Percentiles rank a stretch among this genome's conserved stretches.
Evolutionary conservation across 805 yeast genomes (phyloP).

Genomic region (Schwanniomyces sp.): DNA sequence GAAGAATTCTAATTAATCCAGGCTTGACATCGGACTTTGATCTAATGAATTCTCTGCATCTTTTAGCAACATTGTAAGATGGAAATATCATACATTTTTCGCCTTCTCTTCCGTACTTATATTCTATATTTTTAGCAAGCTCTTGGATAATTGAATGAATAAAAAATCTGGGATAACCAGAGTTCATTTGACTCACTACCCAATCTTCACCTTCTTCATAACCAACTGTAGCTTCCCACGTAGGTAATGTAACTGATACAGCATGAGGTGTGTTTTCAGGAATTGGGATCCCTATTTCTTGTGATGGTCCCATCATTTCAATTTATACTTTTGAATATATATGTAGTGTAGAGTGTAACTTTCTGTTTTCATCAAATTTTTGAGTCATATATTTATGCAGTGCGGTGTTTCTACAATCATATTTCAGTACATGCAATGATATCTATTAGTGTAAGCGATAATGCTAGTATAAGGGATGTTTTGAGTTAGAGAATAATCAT

Average conservation of each 20-base stretch:
- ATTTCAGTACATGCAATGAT: background rate
- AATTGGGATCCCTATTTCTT: constrained; percentile 75
- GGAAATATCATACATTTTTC: constrained; percentile 80
- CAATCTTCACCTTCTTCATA: constrained; percentile 88
- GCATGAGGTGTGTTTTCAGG: constrained; percentile 92
- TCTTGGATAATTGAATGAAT: constrained; percentile 64
- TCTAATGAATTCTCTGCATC: constrained; percentile 79
- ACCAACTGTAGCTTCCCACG: constrained; percentile 91
- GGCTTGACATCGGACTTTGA: constrained; percentile 32
- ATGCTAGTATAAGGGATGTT: background rate
- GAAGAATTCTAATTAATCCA: constrained; percentile 58
- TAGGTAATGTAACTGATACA: constrained; percentile 90
- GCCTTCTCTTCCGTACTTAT: constrained; percentile 75
- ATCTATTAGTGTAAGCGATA: background rate
- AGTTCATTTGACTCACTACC: constrained; percentile 72
- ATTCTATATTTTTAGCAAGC: constrained; percentile 52
- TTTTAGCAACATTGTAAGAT: constrained; percentile 71
- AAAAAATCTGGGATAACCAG: constrained; percentile 89
- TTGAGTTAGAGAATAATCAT: background rate
- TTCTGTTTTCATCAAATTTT: background rate
- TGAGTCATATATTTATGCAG: background rate
- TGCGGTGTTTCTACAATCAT: background rate
- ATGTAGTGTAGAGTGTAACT: background rate
- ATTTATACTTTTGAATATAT: too few relatives aligned
- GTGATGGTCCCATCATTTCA: constrained; percentile 21